Base-by-base conservation (phyloP, 2,329 filamentous ascomycete species). In the Fusarium sp. region DNA sequence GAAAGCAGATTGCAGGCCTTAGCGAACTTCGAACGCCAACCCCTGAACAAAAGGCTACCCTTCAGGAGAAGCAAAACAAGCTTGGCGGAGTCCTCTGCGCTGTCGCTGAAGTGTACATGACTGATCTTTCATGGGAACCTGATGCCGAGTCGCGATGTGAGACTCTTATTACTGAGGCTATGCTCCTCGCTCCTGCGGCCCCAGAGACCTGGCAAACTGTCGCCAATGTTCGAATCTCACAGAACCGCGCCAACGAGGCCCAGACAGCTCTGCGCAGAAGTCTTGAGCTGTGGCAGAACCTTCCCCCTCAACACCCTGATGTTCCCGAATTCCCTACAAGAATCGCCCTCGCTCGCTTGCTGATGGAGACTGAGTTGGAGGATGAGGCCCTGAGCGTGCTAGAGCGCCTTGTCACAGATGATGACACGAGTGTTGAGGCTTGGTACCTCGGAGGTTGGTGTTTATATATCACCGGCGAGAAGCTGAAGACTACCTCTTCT, bases 391-490 rank as follows among this genome's bases (percentile, higher is more conserved):
- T 97, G 58, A 88, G 91, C 57, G 94, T 98, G 5, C 82, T 97
- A 53, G 93, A 97, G 76, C 85, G 93, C 53, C 82, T 99, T 52
- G 88, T 97, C 37, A 84, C 87, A 35, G 96, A 99, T 76, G 95
- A 99, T 70, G 96, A 99, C 76, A 87, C 91, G 75, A 97, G 95
- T 77, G 92, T 99, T 20, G 96, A 99, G 80, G 91, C 93, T 18
- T 97, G 94, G 94, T 99, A 99, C 80, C 85, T 99, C 7, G 96
- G 96, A 41, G 96, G 96, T 6, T 98, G 95, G 92, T 94, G 93
- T 72, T 85, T 96, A 70, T 93, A 93, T 76, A 86, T 97, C 59
- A 83, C 91, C 65, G 92, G 91, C 13, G 87, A 92, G 77, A 92
- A 90, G 83, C 82, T 88, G 73, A 77, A 79, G 33, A 72, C 75